Base-by-base conservation (phyloP, 495 filamentous ascomycete species). In the Aspergillus avenaceus region DNA sequence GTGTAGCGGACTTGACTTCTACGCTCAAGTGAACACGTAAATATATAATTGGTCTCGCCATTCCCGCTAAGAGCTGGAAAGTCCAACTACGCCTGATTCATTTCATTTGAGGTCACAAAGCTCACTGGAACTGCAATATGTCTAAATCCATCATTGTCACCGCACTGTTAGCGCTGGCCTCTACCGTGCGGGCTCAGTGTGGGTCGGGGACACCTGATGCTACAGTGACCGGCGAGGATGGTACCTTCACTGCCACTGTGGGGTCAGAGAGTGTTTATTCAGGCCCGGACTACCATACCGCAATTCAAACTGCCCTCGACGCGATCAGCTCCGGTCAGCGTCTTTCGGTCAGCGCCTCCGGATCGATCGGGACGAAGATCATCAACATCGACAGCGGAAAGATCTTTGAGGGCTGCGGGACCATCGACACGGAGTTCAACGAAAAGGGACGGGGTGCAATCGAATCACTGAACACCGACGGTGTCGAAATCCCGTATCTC, bases 321-420 rank as follows among this genome's bases (percentile, higher is more conserved):
- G 40, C 29, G 14, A 40, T 55, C 2, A 31, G 14, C 27, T 38
- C 40, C 2, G 52, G 52, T 34, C 46, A 55, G 21, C 52, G 52
- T 7, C 41, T 55, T 8, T 50, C 52, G 23, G 47, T 55, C 12
- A 45, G 46, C 11, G 52, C 47, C 9, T 50, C 46, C 23, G 52
- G 52, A 23, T 45, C 52, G 0, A 43, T 55, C 41, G 47, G 52
- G 12, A 40, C 29, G 0, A 26, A 18, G 32, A 31, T 40, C 29
- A 41, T 55, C 47, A 45, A 14, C 32, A 45, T 55, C 42, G 19
- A 23, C 18, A 50, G 47, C 32, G 52, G 47, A 2, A 50, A 18
- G 1, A 55, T 25, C 47, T 55, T 55, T 41, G 52, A 55, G 27
- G 52, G 52, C 1, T 55, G 52, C 46, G 52, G 52, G 11, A 50